Percentiles rank a stretch among this genome's conserved stretches.
These are phyloP conservation scores for Lentinula novae-zelandiae DNA, from an alignment of 1,284 basidiomycete species.

Conservation along the genomic window DNA sequence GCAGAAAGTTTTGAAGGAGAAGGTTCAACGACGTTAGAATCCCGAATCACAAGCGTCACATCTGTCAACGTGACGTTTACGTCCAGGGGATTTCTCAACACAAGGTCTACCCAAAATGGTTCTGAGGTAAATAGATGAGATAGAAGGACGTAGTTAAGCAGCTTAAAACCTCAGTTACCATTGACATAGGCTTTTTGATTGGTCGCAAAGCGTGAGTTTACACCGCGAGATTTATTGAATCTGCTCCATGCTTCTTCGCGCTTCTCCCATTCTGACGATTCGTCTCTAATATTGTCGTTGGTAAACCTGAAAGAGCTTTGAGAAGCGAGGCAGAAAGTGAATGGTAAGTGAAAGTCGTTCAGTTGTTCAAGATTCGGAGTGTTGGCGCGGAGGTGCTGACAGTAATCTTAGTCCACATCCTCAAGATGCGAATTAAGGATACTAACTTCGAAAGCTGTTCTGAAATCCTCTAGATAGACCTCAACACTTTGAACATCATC, in stretches of 20 bases:
- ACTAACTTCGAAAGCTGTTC: constrained; percentile 67
- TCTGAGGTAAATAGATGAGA: constrained; percentile 39
- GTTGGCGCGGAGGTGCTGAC: constrained; percentile 62
- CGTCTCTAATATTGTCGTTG: constrained; percentile 42
- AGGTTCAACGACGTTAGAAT: constrained; percentile 29
- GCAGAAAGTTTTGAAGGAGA: constrained; percentile 37
- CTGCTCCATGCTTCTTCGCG: constrained; percentile 61
- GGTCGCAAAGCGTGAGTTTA: constrained; percentile 47
- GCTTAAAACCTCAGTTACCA: constrained; percentile 38
- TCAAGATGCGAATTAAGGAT: constrained; percentile 1
- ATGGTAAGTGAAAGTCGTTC: constrained; percentile 49
- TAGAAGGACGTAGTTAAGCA: not conserved
- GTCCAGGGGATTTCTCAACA: constrained; percentile 65
- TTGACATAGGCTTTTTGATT: constrained; percentile 57
- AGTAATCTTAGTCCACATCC: constrained; percentile 11
- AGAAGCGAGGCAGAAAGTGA: constrained; percentile 52
- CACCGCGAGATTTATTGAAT: constrained; percentile 56
- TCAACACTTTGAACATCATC: constrained; percentile 43
- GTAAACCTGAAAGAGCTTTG: constrained; percentile 53
- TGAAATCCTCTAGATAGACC: constrained; percentile 73
- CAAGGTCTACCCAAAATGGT: constrained; percentile 71
- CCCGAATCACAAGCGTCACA: constrained; percentile 50
- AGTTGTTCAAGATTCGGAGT: constrained; percentile 35
- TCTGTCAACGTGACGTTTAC: constrained; percentile 64
- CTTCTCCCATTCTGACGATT: constrained; percentile 48